Percentiles rank a stretch among this genome's conserved stretches.
phyloP scores from a whole-genome alignment of 2,329 filamentous ascomycete species.

The Trichophyton rubrum region DNA sequence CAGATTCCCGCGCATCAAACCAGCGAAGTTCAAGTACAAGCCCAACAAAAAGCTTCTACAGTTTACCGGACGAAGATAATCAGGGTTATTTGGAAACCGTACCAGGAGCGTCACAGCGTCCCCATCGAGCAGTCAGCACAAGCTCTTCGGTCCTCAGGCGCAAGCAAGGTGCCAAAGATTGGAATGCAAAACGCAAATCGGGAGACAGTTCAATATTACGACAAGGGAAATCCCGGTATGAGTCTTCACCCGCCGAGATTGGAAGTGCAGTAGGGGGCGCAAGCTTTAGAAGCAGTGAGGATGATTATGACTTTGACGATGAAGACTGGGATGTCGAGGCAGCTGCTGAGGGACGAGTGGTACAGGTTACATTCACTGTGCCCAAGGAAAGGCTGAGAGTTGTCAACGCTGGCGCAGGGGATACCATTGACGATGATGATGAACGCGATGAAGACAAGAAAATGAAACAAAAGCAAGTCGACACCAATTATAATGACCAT shows the following conservation, averaged over 20 bases:
- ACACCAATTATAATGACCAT: constrained; percentile 2
- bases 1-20: neutral
- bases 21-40: constrained; percentile 18
- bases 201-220: constrained; percentile 10
- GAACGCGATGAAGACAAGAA: constrained; percentile 6
- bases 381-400: constrained; percentile 74
- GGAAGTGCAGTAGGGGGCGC: constrained; percentile 2
- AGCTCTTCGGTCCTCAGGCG: constrained; percentile 37
- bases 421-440: constrained; percentile 21
- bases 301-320: constrained; percentile 21
- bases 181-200: constrained; percentile 31
- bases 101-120: constrained; percentile 1
- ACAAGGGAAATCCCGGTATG: constrained; percentile 7
- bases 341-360: constrained; percentile 56
- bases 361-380: constrained; percentile 87
- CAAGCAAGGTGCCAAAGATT: constrained; percentile 42
- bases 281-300: constrained; percentile 7
- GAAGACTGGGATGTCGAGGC: constrained; percentile 65
- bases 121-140: constrained; percentile 36
- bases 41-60: constrained; percentile 15
- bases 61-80: constrained; percentile 6
- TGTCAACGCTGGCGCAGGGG: constrained; percentile 58
- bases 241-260: constrained; percentile 3
- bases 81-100: neutral
- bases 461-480: neutral